A percentile compares a stretch with the other conserved stretches of the same genome.
Evolutionary conservation across 2,329 filamentous ascomycete genomes (phyloP).

Genomic region (Pyricularia grisea): DNA sequence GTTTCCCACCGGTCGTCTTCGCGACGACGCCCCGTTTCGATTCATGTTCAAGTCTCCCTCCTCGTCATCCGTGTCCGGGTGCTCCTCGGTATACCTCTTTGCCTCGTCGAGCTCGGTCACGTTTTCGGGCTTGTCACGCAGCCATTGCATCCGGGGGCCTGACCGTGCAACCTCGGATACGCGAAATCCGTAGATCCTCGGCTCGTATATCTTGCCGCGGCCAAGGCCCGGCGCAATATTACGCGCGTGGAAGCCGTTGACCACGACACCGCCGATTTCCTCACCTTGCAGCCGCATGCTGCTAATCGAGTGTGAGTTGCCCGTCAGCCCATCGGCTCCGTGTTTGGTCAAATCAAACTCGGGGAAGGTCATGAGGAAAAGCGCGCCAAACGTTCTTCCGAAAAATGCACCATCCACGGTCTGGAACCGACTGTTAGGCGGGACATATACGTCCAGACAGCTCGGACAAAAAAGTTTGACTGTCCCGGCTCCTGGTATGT

Average conservation of each 20-base stretch:
- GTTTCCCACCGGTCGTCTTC: constrained; percentile 33
- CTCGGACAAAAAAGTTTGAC: constrained; percentile 98
- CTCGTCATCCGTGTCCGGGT: constrained; percentile 47
- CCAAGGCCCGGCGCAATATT: constrained; percentile 89
- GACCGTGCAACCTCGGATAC: constrained; percentile 85
- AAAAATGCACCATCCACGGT: constrained; percentile 98
- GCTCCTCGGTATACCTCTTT: constrained; percentile 40
- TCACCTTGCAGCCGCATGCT: constrained; percentile 23
- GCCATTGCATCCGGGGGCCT: constrained; percentile 94
- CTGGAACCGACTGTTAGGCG: constrained; percentile 94
- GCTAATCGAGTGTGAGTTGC: constrained; percentile 21
- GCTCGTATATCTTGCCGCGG: constrained; percentile 76
- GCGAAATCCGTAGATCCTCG: constrained; percentile 91
- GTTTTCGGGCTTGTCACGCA: constrained; percentile 73
- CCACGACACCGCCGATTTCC: constrained; percentile 35
- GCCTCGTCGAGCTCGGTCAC: constrained; percentile 78
- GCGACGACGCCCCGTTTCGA: constrained; percentile 14
- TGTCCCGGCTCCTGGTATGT: constrained; percentile 92
- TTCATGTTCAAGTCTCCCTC: constrained; percentile 38
- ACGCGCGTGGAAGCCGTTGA: constrained; percentile 79
- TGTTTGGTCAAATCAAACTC: constrained; percentile 81
- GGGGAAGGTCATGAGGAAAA: constrained; percentile 98
- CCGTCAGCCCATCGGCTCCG: constrained; percentile 47
- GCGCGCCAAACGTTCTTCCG: constrained; percentile 88
- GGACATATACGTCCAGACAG: constrained; percentile 94